Conservation (phyloP, 257 asterid species). For the Salvia rosmarinus region DNA sequence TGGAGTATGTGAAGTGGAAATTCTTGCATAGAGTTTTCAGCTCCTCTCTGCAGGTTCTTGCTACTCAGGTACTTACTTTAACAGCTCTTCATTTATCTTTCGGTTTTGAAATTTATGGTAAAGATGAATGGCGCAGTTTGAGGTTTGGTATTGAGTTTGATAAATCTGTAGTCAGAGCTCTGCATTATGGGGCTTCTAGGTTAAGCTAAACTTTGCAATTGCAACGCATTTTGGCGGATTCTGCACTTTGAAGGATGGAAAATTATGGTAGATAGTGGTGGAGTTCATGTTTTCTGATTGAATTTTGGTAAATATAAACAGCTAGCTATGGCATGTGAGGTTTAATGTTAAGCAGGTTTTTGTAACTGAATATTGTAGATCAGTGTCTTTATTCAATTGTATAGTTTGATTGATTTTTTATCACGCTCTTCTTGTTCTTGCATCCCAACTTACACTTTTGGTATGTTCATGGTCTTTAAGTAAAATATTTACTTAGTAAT, state of each 20-base stretch:
- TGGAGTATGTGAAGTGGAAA: slow-evolving; percentile 93
- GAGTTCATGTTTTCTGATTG: neutral
- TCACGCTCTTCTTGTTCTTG: slow-evolving; percentile 14
- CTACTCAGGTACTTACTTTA: slow-evolving; percentile 72
- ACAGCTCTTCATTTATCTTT: neutral
- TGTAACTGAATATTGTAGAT: neutral
- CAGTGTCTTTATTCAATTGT: neutral
- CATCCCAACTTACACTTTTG: slow-evolving; percentile 5
- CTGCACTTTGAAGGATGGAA: neutral
- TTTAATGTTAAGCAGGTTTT: neutral
- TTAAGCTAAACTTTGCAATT: neutral
- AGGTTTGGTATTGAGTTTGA: neutral
- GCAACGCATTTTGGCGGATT: neutral
- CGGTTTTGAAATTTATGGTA: neutral
- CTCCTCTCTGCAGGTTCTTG: slow-evolving; percentile 96
- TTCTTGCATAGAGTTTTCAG: slow-evolving; percentile 88
- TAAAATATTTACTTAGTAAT: neutral
- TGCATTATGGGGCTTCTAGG: neutral
- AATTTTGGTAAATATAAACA: slow-evolving; percentile 1
- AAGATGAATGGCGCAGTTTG: neutral
- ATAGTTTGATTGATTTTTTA: neutral
- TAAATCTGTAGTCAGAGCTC: neutral
- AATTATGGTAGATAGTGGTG: neutral
- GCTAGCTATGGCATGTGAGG: too few species aligned
- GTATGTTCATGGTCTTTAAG: neutral